phyloP scores from a whole-genome alignment of 176 grass and related monocot genomes.

The Otatea glauca region DNA sequence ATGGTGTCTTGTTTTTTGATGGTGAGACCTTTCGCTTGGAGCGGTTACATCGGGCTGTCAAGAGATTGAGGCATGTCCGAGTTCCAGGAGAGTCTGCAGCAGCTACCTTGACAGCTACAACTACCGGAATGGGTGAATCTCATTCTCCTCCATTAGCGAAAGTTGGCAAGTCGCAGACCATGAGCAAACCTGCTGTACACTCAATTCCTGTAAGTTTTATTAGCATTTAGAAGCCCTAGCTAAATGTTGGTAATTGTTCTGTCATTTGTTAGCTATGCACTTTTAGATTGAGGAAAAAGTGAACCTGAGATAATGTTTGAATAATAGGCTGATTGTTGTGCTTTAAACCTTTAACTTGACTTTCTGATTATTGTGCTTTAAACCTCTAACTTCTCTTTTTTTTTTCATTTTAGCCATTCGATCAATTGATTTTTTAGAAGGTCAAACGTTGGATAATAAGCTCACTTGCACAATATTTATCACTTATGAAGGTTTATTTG shows the following conservation, averaged over 20 bases:
- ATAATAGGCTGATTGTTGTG: neutral
- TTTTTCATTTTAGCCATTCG: neutral
- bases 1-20: conserved; percentile 93
- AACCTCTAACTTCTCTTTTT: neutral
- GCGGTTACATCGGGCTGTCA: conserved; percentile 84
- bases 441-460: conserved; percentile 1
- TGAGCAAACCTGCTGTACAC: conserved; percentile 59
- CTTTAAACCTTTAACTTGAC: neutral
- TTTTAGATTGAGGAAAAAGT: conserved; percentile 9
- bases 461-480: conserved; percentile 21
- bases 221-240: conserved; percentile 32
- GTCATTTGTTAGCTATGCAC: conserved; percentile 28
- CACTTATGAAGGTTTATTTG: too few species aligned
- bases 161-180: conserved; percentile 54
- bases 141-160: conserved; percentile 77
- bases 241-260: conserved; percentile 30
- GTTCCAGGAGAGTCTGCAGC: conserved; percentile 73
- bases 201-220: conserved; percentile 68
- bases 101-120: conserved; percentile 49
- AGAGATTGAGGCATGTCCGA: conserved; percentile 88
- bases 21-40: conserved; percentile 83
- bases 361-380: too few species aligned
- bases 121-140: conserved; percentile 58
- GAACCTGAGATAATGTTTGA: conserved; percentile 1
- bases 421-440: neutral